Percentiles rank a stretch among this genome's conserved stretches.
Conservation (phyloP, 2,329 filamentous ascomycete species). For the Blumeriella jaapii region DNA sequence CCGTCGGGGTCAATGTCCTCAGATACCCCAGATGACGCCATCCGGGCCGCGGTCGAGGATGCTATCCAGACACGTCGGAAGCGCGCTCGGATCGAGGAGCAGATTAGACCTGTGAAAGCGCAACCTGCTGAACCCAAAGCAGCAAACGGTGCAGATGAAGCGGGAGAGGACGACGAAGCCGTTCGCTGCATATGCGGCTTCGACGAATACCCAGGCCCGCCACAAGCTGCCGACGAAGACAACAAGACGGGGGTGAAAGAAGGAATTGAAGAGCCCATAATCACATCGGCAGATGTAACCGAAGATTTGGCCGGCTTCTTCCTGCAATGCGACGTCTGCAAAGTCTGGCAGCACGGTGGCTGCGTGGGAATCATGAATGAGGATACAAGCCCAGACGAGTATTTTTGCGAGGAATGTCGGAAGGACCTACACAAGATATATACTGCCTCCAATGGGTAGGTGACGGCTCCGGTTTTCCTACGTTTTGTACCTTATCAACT, state of each 20-base stretch:
- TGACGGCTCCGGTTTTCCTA: conserved; percentile 20
- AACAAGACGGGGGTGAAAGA: conserved; percentile 42
- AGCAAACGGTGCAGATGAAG: conserved; percentile 54
- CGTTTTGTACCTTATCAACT: background rate
- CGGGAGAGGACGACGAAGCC: conserved; percentile 77
- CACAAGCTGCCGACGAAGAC: conserved; percentile 43
- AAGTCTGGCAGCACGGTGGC: conserved; percentile 97
- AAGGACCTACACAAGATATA: conserved; percentile 83
- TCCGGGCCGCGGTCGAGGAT: conserved; percentile 42
- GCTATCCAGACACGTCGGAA: conserved; percentile 65
- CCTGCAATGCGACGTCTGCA: conserved; percentile 94
- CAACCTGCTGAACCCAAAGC: conserved; percentile 34
- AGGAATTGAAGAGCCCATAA: conserved; percentile 44
- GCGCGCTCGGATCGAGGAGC: conserved; percentile 45
- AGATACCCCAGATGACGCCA: conserved; percentile 51
- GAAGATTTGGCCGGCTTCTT: conserved; percentile 87
- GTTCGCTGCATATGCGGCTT: conserved; percentile 92
- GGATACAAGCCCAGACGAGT: conserved; percentile 85
- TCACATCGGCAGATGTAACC: conserved; percentile 43
- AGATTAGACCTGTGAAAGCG: conserved; percentile 31
- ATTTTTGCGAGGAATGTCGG: conserved; percentile 92
- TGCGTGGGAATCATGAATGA: conserved; percentile 97
- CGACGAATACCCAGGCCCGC: conserved; percentile 85
- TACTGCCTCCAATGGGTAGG: conserved; percentile 75
- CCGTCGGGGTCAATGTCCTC: conserved; percentile 64